A percentile compares a stretch with the other conserved stretches of the same genome.
Evolutionary conservation across 2,329 filamentous ascomycete genomes (phyloP).

Genomic region (Exophiala spinifera): DNA sequence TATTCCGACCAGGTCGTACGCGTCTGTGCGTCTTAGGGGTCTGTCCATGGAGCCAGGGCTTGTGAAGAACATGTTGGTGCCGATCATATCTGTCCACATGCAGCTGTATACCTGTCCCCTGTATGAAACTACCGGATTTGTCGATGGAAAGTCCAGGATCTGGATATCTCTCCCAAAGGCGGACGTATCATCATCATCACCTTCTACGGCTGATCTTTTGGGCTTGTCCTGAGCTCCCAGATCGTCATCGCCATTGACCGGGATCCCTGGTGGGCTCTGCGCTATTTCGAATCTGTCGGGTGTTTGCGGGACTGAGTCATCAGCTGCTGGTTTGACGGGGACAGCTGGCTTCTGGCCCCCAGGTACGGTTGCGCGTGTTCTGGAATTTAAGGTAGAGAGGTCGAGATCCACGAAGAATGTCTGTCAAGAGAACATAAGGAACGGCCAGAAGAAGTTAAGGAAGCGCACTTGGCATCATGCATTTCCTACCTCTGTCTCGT

Average conservation of each 20-base stretch:
- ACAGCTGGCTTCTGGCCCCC: conserved; percentile 6
- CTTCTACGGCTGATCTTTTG: conserved; percentile 31
- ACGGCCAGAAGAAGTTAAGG: conserved; percentile 5
- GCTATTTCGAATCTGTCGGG: conserved; percentile 15
- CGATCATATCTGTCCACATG: conserved; percentile 76
- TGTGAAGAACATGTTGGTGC: conserved; percentile 76
- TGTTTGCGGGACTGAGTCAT: conserved; percentile 7
- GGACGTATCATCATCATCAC: conserved; percentile 36
- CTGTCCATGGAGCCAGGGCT: conserved; percentile 47
- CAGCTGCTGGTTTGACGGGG: conserved; percentile 14
- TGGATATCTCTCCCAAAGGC: conserved; percentile 53
- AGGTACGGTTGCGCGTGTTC: conserved; percentile 29
- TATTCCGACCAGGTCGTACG: conserved; percentile 69
- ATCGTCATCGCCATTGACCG: conserved; percentile 3
- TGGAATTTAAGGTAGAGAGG: conserved; percentile 47
- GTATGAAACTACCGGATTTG: conserved; percentile 75
- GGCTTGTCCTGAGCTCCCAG: conserved; percentile 28
- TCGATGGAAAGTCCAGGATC: conserved; percentile 75
- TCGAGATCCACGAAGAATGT: conserved; percentile 61
- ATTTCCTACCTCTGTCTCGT: conserved; percentile 50
- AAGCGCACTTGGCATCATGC: neutral
- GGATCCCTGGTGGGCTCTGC: neutral
- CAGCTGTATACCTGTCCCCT: conserved; percentile 74
- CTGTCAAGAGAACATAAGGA: conserved; percentile 33
- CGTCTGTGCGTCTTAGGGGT: conserved; percentile 35